These are phyloP conservation scores for Cercospora sesami DNA, from an alignment of 2,329 filamentous ascomycete species.

Conservation along the genomic window DNA sequence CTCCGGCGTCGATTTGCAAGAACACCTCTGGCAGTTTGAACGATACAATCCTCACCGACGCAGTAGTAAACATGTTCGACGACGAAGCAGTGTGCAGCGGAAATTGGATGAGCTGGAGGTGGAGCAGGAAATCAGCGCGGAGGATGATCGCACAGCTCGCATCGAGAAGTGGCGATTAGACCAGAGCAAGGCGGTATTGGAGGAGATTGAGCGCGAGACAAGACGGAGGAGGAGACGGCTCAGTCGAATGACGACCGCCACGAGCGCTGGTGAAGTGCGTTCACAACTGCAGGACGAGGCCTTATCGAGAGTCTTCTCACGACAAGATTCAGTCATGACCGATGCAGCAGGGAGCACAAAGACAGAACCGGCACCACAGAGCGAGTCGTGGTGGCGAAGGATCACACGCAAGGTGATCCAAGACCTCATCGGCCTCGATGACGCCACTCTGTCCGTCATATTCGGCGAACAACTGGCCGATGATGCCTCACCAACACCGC, in stretches of 20 bases:
- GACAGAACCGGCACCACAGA: constrained; percentile 41
- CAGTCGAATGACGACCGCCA: constrained; percentile 54
- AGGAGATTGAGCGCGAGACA: constrained; percentile 88
- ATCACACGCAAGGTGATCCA: constrained; percentile 84
- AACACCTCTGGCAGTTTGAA: constrained; percentile 88
- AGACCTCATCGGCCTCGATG: constrained; percentile 88
- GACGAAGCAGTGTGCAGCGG: constrained; percentile 59
- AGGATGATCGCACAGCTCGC: constrained; percentile 71
- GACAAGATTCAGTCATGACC: constrained; percentile 31
- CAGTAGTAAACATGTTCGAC: constrained; percentile 50
- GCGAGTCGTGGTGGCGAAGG: constrained; percentile 72
- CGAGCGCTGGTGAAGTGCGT: constrained; percentile 14
- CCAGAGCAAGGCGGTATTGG: constrained; percentile 79
- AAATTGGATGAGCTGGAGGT: constrained; percentile 58
- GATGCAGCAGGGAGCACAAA: constrained; percentile 25
- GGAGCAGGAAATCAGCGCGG: constrained; percentile 55
- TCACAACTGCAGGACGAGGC: constrained; percentile 24
- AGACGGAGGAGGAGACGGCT: constrained; percentile 61
- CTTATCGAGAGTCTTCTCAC: constrained; percentile 22
- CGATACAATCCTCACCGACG: constrained; percentile 73
- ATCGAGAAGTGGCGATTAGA: constrained; percentile 93
- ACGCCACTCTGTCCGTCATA: constrained; percentile 77
- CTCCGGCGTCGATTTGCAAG: constrained; percentile 61
- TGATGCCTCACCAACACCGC: constrained; percentile 37
- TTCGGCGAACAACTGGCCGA: constrained; percentile 74